A percentile compares a stretch with the other conserved stretches of the same genome.
phyloP scores from a whole-genome alignment of 495 filamentous ascomycete genomes.

The Talaromyces wortmannii region DNA sequence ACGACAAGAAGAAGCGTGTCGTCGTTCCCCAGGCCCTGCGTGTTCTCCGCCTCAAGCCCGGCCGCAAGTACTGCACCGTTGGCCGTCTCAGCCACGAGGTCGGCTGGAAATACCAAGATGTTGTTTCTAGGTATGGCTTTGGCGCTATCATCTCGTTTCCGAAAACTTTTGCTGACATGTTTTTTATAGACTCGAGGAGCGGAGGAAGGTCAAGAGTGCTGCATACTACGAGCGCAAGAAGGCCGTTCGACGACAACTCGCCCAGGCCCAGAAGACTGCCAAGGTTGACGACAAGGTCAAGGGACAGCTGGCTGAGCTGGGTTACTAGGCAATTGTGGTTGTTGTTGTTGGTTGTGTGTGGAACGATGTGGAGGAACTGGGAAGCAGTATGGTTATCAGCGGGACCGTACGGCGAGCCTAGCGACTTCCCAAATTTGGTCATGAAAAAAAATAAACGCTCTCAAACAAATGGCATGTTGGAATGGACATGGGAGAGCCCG shows the following conservation, averaged over 20 bases:
- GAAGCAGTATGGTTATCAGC: slow-evolving; percentile 19
- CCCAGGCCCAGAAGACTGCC: slow-evolving; percentile 86
- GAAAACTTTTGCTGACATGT: slow-evolving; percentile 27
- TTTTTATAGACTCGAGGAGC: slow-evolving; percentile 81
- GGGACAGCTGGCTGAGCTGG: slow-evolving; percentile 62
- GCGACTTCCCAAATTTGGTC: slow-evolving; percentile 31
- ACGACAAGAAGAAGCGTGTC: slow-evolving; percentile 99
- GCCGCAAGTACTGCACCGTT: slow-evolving; percentile 99
- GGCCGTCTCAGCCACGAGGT: slow-evolving; percentile 96
- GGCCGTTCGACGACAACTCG: slow-evolving; percentile 78
- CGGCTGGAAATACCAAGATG: slow-evolving; percentile 99
- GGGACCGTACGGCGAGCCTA: slow-evolving; percentile 37
- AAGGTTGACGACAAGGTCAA: slow-evolving; percentile 72
- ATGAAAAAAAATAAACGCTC: slow-evolving; percentile 13
- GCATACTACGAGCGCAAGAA: slow-evolving; percentile 99
- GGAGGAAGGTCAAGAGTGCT: slow-evolving; percentile 96
- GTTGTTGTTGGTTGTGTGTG: slow-evolving; percentile 38
- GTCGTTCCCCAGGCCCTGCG: slow-evolving; percentile 97
- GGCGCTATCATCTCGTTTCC: not conserved
- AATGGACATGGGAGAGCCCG: slow-evolving; percentile 26
- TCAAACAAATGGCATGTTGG: slow-evolving; percentile 23
- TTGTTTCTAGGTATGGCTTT: slow-evolving; percentile 81
- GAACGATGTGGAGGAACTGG: slow-evolving; percentile 36
- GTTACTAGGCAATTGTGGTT: slow-evolving; percentile 59
- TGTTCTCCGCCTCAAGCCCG: slow-evolving; percentile 89